A percentile compares a stretch with the other conserved stretches of the same genome.
Conservation (phyloP, 352 stramenopile genomes). For the Blastocystis sp. region DNA sequence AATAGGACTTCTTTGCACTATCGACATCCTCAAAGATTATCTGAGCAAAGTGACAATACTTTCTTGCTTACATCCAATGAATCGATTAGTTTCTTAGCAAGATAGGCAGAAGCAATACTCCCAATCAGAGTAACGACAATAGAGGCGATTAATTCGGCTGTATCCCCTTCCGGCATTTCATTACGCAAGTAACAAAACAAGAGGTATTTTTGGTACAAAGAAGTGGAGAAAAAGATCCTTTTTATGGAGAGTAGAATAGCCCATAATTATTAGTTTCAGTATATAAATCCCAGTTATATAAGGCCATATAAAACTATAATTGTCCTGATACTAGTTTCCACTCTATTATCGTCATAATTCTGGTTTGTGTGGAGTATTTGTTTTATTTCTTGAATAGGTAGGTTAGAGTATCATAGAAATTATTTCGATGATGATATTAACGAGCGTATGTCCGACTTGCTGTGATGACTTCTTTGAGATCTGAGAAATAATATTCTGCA, state of each 20-base stretch:
- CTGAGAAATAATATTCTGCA: background rate
- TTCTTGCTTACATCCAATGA: slow-evolving; percentile 40
- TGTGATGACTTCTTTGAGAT: slow-evolving; percentile 59
- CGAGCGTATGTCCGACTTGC: slow-evolving; percentile 56
- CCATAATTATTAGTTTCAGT: background rate
- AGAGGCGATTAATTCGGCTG: background rate
- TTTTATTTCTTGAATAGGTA: background rate
- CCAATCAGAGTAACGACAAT: background rate
- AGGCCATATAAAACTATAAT: background rate
- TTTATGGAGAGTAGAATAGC: background rate
- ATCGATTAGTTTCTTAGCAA: slow-evolving; percentile 57
- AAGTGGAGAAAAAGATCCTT: no score
- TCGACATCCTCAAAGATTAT: slow-evolving; percentile 31
- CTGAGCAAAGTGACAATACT: background rate
- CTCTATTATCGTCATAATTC: background rate
- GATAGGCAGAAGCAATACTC: background rate
- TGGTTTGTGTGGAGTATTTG: background rate
- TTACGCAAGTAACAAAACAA: background rate
- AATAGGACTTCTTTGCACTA: slow-evolving; percentile 47
- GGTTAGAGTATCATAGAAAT: background rate
- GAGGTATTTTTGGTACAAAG: background rate
- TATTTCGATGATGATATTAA: slow-evolving; percentile 26
- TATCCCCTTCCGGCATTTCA: slow-evolving; percentile 17
- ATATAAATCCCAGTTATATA: background rate
- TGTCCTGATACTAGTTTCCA: background rate